Evolutionary conservation across 306 rosid species (phyloP).

Genomic region (Fagus crenata): DNA sequence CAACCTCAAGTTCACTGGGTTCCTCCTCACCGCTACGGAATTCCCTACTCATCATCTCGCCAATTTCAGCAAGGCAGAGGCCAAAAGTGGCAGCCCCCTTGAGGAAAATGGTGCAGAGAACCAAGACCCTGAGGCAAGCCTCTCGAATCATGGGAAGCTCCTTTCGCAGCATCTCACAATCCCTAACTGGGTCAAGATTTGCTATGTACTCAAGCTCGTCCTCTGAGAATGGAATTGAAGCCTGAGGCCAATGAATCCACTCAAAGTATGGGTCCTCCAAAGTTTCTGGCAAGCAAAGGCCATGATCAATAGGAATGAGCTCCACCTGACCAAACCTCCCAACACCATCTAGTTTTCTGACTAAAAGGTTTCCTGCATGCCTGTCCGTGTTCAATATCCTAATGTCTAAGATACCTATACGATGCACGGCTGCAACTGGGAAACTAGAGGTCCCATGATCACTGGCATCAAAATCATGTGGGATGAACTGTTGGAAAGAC

Average conservation of each 20-base stretch:
- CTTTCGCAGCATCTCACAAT: slow-evolving; percentile 69
- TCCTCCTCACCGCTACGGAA: slow-evolving; percentile 84
- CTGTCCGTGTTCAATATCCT: slow-evolving; percentile 97
- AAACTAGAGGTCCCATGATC: slow-evolving; percentile 98
- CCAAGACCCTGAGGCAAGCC: slow-evolving; percentile 85
- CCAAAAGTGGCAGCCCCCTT: slow-evolving; percentile 79
- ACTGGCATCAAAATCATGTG: slow-evolving; percentile 96
- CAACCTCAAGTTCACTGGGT: slow-evolving; percentile 91
- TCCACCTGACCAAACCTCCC: slow-evolving; percentile 91
- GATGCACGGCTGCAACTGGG: slow-evolving; percentile 90
- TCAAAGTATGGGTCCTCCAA: slow-evolving; percentile 97
- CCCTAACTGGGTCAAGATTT: slow-evolving; percentile 55
- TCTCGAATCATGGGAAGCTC: slow-evolving; percentile 97
- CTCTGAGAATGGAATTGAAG: slow-evolving; percentile 90
- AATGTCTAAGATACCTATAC: slow-evolving; percentile 90
- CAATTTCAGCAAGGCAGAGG: slow-evolving; percentile 89
- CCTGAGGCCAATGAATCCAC: slow-evolving; percentile 99
- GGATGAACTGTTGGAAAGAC: slow-evolving; percentile 84
- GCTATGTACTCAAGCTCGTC: slow-evolving; percentile 82
- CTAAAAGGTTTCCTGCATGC: slow-evolving; percentile 95
- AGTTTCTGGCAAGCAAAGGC: slow-evolving; percentile 91
- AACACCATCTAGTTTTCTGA: slow-evolving; percentile 72
- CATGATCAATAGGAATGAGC: slow-evolving; percentile 94
- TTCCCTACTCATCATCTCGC: slow-evolving; percentile 98
- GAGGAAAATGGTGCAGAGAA: slow-evolving; percentile 86